Conservation (phyloP, 192 early-diverging fungal genomes). For the Pilaira anomala region DNA sequence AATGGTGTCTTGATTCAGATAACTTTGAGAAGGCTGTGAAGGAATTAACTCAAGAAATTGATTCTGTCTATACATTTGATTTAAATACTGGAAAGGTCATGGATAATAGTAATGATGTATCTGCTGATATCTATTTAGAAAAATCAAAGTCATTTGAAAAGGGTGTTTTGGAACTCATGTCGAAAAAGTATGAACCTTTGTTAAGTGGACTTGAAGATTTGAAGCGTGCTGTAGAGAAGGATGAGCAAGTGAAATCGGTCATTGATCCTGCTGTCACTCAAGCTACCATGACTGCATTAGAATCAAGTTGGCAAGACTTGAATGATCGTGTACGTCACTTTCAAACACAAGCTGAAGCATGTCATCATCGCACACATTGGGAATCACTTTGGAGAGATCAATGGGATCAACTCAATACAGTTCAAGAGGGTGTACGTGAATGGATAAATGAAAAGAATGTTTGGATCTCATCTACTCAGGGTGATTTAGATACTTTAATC, state of each 20-base stretch:
- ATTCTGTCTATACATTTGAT: too few relatives aligned
- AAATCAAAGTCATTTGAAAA: too few relatives aligned
- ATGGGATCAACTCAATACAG: not conserved
- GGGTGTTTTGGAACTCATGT: too few relatives aligned
- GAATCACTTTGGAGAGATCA: not conserved
- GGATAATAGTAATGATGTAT: too few relatives aligned
- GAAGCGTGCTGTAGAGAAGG: not conserved
- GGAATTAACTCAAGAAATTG: too few relatives aligned
- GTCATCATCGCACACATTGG: not conserved
- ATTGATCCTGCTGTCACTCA: not conserved
- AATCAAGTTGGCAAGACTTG: not conserved
- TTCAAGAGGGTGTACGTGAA: slow-evolving; percentile 12
- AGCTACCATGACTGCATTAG: not conserved
- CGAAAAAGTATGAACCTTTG: too few relatives aligned
- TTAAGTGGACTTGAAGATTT: not conserved
- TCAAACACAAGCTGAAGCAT: not conserved
- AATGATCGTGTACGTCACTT: not conserved
- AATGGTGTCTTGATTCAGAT: too few relatives aligned
- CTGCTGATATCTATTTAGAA: too few relatives aligned
- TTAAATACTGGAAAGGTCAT: too few relatives aligned
- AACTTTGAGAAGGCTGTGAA: too few relatives aligned
- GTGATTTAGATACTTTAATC: too few relatives aligned
- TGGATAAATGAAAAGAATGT: slow-evolving; percentile 20
- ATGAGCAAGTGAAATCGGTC: not conserved
- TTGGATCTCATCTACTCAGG: not conserved